Evolutionary conservation across 129 eudicot species (phyloP).

Genomic region (carrot (Daucus carota)): DH1_v3.0 NC_030384.2:35257001-35257500

Average conservation of each 20-base stretch:
- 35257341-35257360: no score
- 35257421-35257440: conserved; percentile 76
- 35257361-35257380: no score
- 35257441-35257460: conserved; percentile 76
- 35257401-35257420: conserved; percentile 40
- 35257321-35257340: no score
- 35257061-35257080: background rate
- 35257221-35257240: no score
- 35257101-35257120: no score
- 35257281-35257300: no score
- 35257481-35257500: conserved; percentile 19
- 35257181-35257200: no score
- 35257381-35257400: no score
- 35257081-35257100: background rate
- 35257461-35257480: conserved; percentile 54
- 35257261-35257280: no score
- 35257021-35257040: background rate
- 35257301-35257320: no score
- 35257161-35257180: background rate
- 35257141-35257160: background rate
- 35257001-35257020: background rate
- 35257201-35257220: no score
- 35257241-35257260: no score
- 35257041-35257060: background rate
- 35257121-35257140: background rate